Evolutionary conservation across 345 rosid genomes (phyloP).

Genomic region (Euphorbia pulcherrima): DNA sequence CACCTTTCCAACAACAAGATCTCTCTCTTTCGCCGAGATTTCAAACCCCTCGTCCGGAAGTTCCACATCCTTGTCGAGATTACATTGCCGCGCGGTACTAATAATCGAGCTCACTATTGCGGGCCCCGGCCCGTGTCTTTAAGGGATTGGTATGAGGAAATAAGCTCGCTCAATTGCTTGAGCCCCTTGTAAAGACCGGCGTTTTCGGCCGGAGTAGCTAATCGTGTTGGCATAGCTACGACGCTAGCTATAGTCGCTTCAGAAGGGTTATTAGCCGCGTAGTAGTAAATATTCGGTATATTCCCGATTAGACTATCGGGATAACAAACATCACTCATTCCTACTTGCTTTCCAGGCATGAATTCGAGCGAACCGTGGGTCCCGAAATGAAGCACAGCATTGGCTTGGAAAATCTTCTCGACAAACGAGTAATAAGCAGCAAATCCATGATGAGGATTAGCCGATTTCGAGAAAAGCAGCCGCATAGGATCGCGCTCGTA

Average conservation of each 20-base stretch:
- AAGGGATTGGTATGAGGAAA: constrained; percentile 91
- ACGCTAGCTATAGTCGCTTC: constrained; percentile 96
- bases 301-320: constrained; percentile 98
- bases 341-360: constrained; percentile 99
- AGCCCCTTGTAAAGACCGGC: constrained; percentile 99
- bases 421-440: constrained; percentile 95
- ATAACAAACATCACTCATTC: constrained; percentile 93
- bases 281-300: constrained; percentile 90
- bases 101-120: constrained; percentile 92
- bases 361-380: constrained; percentile 97
- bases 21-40: constrained; percentile 68
- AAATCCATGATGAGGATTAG: constrained; percentile 96
- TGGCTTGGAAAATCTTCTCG: constrained; percentile 92
- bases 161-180: constrained; percentile 92
- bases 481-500: constrained; percentile 99
- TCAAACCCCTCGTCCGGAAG: constrained; percentile 82
- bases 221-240: constrained; percentile 97
- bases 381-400: constrained; percentile 97
- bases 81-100: constrained; percentile 93
- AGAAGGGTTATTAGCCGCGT: constrained; percentile 95
- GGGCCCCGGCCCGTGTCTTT: constrained; percentile 90
- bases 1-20: constrained; percentile 88
- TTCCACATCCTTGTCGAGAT: constrained; percentile 88
- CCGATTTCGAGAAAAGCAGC: constrained; percentile 90
- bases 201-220: constrained; percentile 99